These are phyloP conservation scores for Mycocentrospora acerina DNA, from an alignment of 2,329 filamentous ascomycete species.

Conservation along the genomic window DNA sequence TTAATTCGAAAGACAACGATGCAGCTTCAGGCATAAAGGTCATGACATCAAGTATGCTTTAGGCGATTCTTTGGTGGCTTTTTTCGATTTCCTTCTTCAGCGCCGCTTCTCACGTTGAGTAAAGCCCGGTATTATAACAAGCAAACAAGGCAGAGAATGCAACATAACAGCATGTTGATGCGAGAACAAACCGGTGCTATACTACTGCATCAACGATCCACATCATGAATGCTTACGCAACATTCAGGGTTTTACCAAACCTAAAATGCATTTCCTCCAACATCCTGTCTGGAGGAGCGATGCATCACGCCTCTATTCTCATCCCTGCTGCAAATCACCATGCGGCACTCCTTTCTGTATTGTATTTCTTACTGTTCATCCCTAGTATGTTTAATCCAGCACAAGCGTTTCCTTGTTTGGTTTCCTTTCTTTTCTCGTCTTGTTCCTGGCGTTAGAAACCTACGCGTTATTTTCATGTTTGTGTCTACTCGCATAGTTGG, in stretches of 20 bases:
- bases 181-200: constrained; percentile 10
- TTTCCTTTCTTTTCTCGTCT: constrained; percentile 9
- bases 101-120: constrained; percentile 14
- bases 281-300: constrained; percentile 5
- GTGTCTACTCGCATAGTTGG: constrained; percentile 13
- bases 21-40: too few species aligned
- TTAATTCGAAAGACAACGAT: too few species aligned
- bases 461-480: constrained; percentile 1
- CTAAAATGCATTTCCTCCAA: constrained; percentile 16
- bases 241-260: constrained; percentile 20
- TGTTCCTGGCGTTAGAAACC: neutral
- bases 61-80: constrained; percentile 9
- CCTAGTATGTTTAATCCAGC: constrained; percentile 31
- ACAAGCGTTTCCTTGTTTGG: constrained; percentile 17
- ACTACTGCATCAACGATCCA: constrained; percentile 12
- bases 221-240: constrained; percentile 10
- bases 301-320: neutral
- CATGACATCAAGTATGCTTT: neutral
- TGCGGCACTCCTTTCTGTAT: too few species aligned
- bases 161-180: constrained; percentile 17
- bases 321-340: neutral
- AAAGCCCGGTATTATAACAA: constrained; percentile 5
- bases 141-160: constrained; percentile 26
- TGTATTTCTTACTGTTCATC: too few species aligned
- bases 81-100: constrained; percentile 19